Evolutionary conservation across 352 stramenopile genomes (phyloP), one percentile per base, ranked within the genome.

Genomic region (Phytophthora quininea): DNA sequence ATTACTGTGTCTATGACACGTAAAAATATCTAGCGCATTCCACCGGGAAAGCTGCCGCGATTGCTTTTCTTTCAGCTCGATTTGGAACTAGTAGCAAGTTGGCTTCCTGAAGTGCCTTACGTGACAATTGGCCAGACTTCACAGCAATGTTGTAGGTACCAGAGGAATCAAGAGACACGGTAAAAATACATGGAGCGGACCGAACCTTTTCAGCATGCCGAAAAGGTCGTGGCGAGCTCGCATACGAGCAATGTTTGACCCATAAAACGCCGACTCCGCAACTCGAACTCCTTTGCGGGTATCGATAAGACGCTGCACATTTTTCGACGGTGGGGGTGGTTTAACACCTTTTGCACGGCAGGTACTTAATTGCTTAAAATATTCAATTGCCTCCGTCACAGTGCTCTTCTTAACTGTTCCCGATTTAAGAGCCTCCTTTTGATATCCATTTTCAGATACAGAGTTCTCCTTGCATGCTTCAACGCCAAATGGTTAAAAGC

Each of bases 131-230:
- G 1, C 37, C 52, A 14, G 52, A n/a, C 19, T 58, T 58, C 3
- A 58, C 27, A 19, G 52, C 27, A 29, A 58, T 50, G 12, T 19
- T 58, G 24, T 58, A 58, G 4, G 37, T 58, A 15, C 52, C 52
- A 3, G 52, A 33, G n/a, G 52, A 62, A 24, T 73, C 64, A 4
- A 64, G 69, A 3, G 64, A 77, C 3, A 71, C 46, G 0, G 60
- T 77, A 19, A 77, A 71, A 77, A 74, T 0, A 77, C 5, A 9
- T 77, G 69, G 0, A 69, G 29, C 6, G 64, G 55, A 0, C 64
- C 64, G 11, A 74, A 68, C 8, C 53, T 15, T 66, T 58, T 4
- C 19, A 77, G 33, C 3, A 67, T 59, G 0, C 64, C 56, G 19
- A 29, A 77, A 77, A 77, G 14, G 42, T 77, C 47, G 12, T 54